phyloP scores from a whole-genome alignment of 78 protist species.

The Guillardia theta region DNA sequence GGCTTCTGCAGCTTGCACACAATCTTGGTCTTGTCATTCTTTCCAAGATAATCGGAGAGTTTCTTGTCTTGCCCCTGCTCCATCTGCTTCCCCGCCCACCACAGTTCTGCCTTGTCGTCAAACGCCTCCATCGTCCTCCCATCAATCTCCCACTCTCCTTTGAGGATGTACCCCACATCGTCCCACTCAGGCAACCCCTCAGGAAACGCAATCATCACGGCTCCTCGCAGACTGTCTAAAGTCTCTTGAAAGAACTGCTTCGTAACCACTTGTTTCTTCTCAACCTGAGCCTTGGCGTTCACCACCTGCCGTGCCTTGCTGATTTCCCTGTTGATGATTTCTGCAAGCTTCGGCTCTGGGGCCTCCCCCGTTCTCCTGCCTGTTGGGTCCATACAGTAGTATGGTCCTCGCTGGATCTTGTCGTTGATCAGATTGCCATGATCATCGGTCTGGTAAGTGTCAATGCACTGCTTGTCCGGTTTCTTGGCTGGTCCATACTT shows the following conservation, averaged over 20 bases:
- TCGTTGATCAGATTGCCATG: constrained; percentile 17
- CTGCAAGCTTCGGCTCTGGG: background rate
- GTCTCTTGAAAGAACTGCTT: background rate
- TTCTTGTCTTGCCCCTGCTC: background rate
- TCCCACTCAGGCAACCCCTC: constrained; percentile 40
- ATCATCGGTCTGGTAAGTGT: background rate
- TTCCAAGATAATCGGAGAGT: constrained; percentile 52
- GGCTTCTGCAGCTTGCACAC: constrained; percentile 55
- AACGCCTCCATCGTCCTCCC: constrained; percentile 44
- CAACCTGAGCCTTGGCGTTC: constrained; percentile 10
- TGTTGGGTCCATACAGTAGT: constrained; percentile 36
- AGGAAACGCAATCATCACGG: constrained; percentile 35
- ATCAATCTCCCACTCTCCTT: background rate
- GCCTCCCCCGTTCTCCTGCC: constrained; percentile 6
- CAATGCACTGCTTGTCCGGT: constrained; percentile 8
- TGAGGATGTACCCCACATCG: background rate
- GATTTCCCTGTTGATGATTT: background rate
- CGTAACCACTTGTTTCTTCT: background rate
- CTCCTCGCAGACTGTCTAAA: constrained; percentile 9
- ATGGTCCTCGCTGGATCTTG: background rate
- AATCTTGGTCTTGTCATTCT: constrained; percentile 70
- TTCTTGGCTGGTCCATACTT: constrained; percentile 31
- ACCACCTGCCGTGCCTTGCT: background rate
- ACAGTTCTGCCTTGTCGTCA: constrained; percentile 38
- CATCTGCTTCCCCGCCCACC: constrained; percentile 70